A percentile compares a stretch with the other conserved stretches of the same genome.
These are phyloP conservation scores for Amphicarpaea edgeworthii DNA, from an alignment of 306 rosid genomes.

Conservation along the genomic window DNA sequence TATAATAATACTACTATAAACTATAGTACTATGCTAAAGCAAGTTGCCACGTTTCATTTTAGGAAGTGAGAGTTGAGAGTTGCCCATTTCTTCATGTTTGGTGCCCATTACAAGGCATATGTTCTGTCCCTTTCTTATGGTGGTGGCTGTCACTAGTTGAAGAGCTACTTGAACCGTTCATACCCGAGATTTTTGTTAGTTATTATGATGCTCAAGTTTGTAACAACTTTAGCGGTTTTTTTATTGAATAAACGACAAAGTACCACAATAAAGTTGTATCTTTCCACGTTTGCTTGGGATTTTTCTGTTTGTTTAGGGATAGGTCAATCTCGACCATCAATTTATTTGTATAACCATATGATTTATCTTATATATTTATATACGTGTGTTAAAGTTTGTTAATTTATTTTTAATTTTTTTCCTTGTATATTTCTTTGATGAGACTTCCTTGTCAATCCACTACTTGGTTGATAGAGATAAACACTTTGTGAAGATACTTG, in stretches of 20 bases:
- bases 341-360: background rate
- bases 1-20: background rate
- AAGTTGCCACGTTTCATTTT: slow-evolving; percentile 20
- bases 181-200: background rate
- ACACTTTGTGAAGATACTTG: background rate
- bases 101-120: background rate
- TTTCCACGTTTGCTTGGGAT: background rate
- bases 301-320: background rate
- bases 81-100: background rate
- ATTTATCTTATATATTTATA: background rate
- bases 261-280: background rate
- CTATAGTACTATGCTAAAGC: background rate
- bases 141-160: slow-evolving; percentile 27
- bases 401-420: no score
- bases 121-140: slow-evolving; percentile 9
- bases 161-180: slow-evolving; percentile 8
- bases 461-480: background rate
- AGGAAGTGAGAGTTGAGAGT: slow-evolving; percentile 35
- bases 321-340: no score
- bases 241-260: slow-evolving; percentile 6
- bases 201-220: background rate
- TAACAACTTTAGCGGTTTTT: slow-evolving; percentile 16
- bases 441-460: background rate
- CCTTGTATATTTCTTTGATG: background rate
- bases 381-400: no score